Conservation (phyloP, 176 grass and related monocot species). For the Raddia guianensis region DNA sequence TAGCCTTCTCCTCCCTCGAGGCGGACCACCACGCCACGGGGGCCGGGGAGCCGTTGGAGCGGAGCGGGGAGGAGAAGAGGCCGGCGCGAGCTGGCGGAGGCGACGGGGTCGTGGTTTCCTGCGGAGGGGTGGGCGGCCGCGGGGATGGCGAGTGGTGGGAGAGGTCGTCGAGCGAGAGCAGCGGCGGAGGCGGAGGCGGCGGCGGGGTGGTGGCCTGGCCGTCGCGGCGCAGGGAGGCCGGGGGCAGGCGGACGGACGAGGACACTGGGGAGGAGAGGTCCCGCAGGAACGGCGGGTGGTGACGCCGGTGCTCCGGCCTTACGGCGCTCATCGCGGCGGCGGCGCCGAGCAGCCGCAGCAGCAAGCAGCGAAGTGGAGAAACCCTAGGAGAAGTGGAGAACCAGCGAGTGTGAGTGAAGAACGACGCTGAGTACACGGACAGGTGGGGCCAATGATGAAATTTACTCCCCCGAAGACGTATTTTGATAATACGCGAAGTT, state of each 20-base stretch:
- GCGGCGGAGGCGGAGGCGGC: conserved; percentile 71
- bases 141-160: conserved; percentile 48
- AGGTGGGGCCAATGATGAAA: neutral
- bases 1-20: conserved; percentile 44
- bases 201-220: conserved; percentile 47
- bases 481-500: rapidly evolving
- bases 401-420: neutral
- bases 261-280: conserved; percentile 62
- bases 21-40: conserved; percentile 55
- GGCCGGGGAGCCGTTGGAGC: conserved; percentile 48
- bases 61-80: conserved; percentile 47
- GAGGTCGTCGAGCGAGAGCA: conserved; percentile 67
- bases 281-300: conserved; percentile 65
- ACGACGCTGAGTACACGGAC: neutral
- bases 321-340: conserved; percentile 47
- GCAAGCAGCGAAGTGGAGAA: conserved; percentile 18
- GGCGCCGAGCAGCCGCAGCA: conserved; percentile 11
- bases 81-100: conserved; percentile 34
- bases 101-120: conserved; percentile 44
- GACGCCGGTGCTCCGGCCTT: conserved; percentile 59
- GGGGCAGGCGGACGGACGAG: conserved; percentile 44
- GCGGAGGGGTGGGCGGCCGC: conserved; percentile 28
- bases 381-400: conserved; percentile 45
- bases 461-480: neutral
- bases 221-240: conserved; percentile 51